These are phyloP conservation scores for Trifolium fragiferum DNA, from an alignment of 306 rosid species.

Conservation along the genomic window DNA sequence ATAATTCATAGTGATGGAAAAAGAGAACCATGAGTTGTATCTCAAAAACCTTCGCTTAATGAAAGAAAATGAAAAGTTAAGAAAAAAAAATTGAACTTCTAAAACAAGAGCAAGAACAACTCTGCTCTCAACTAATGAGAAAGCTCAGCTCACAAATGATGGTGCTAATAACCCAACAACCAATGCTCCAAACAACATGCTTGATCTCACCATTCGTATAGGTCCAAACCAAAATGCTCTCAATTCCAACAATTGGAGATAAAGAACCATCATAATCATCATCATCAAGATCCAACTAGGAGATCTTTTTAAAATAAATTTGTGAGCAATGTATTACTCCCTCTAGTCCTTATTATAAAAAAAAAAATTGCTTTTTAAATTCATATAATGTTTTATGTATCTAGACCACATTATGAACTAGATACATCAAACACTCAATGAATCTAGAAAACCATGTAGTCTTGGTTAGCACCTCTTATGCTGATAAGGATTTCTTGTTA, in stretches of 20 bases:
- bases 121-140: slow-evolving; percentile 82
- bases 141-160: slow-evolving; percentile 66
- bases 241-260: slow-evolving; percentile 54
- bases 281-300: slow-evolving; percentile 63
- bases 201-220: too few relatives aligned
- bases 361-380: too few relatives aligned
- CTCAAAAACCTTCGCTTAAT: slow-evolving; percentile 82
- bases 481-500: too few relatives aligned
- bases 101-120: slow-evolving; percentile 81
- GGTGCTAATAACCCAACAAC: slow-evolving; percentile 38
- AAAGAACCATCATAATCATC: slow-evolving; percentile 41
- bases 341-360: too few relatives aligned
- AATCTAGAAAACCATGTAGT: too few relatives aligned
- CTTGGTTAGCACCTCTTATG: too few relatives aligned
- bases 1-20: slow-evolving; percentile 64
- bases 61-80: slow-evolving; percentile 86
- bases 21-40: slow-evolving; percentile 79
- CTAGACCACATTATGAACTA: too few relatives aligned
- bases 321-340: too few relatives aligned
- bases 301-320: slow-evolving; percentile 39
- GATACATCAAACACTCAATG: too few relatives aligned
- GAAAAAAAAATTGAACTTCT: slow-evolving; percentile 89
- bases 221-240: slow-evolving; percentile 42
- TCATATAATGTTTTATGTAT: too few relatives aligned
- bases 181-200: slow-evolving; percentile 46